Base-by-base conservation (phyloP, 2,329 filamentous ascomycete species). In the Chrysoporthe austroafricana region DNA sequence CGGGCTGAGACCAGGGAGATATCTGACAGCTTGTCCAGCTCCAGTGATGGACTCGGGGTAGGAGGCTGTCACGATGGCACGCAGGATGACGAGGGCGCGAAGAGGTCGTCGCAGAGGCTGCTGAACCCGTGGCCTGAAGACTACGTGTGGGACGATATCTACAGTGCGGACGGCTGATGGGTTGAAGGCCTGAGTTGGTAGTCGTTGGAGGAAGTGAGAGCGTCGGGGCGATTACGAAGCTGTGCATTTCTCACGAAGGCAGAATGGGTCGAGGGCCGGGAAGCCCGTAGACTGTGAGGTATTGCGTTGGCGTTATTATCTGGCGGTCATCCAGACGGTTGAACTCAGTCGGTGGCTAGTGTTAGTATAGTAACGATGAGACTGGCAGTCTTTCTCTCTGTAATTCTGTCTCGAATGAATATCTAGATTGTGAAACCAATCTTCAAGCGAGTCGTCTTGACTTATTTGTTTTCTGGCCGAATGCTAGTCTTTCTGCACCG, bases 91-190 rank as follows among this genome's bases (percentile, higher is more conserved):
- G 14, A 32, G 54, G 21, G 9, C 14, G 54, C 4, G 14, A 14
- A 58, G 26, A 16, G 36, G 16, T 18, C 5, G 14, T 9, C 50
- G 21, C 16, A n/a, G n/a, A 26, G 50, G 9, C 14, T 8, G 13
- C 9, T 21, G 14, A 59, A 36, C 2, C 63, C 18, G 34, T 5
- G 3, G 21, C 26, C 26, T 9, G 42, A 39, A 2, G 32, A 59
- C 9, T 44, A 32, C 46, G 54, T 13, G n/a, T 32, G 4, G 44
- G 56, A 64, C 52, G 34, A 64, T 32, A 44, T 64, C n/a, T 60
- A 52, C 21, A 59, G 34, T 44, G 36, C 18, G 14, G 44, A 54
- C 1, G 63, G 43, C 34, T 9, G 44, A 44, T 4, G n/a, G 6
- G 11, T 26, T 2, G 14, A 59, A 13, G 46, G 13, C 36, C 18